phyloP scores from a whole-genome alignment of 495 filamentous ascomycete genomes.

The Podospora comata region DNA sequence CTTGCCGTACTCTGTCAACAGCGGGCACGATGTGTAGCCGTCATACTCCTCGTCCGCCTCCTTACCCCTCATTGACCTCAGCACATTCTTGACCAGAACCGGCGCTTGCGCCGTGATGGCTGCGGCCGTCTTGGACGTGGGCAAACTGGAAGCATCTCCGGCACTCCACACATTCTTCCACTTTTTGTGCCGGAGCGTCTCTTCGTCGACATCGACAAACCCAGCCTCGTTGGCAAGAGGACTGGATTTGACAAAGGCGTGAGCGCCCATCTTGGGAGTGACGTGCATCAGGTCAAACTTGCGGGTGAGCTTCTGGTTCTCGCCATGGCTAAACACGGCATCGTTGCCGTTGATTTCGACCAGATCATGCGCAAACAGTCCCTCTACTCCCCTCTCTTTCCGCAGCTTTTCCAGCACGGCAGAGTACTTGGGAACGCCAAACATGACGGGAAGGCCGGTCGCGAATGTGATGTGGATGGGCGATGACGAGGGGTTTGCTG shows the following conservation, averaged over 20 bases:
- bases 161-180: constrained; percentile 66
- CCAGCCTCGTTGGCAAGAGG: constrained; percentile 57
- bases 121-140: constrained; percentile 66
- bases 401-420: constrained; percentile 59
- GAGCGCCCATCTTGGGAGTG: constrained; percentile 60
- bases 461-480: constrained; percentile 62
- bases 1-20: constrained; percentile 64
- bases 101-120: constrained; percentile 63
- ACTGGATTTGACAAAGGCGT: constrained; percentile 58
- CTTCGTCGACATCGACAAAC: constrained; percentile 62
- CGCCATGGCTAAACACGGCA: constrained; percentile 50
- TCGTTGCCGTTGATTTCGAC: constrained; percentile 56
- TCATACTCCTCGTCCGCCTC: constrained; percentile 53
- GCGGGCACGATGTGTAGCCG: constrained; percentile 67
- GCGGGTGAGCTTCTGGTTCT: constrained; percentile 41
- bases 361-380: constrained; percentile 64
- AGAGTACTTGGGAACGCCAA: constrained; percentile 67
- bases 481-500: constrained; percentile 38
- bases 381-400: constrained; percentile 61
- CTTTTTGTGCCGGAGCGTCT: constrained; percentile 58
- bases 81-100: constrained; percentile 56
- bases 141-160: constrained; percentile 63
- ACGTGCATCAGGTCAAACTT: constrained; percentile 61
- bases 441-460: constrained; percentile 61
- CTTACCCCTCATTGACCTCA: constrained; percentile 54